Base-by-base conservation (phyloP, 2,329 filamentous ascomycete species). In the Xylogone sp. region DNA sequence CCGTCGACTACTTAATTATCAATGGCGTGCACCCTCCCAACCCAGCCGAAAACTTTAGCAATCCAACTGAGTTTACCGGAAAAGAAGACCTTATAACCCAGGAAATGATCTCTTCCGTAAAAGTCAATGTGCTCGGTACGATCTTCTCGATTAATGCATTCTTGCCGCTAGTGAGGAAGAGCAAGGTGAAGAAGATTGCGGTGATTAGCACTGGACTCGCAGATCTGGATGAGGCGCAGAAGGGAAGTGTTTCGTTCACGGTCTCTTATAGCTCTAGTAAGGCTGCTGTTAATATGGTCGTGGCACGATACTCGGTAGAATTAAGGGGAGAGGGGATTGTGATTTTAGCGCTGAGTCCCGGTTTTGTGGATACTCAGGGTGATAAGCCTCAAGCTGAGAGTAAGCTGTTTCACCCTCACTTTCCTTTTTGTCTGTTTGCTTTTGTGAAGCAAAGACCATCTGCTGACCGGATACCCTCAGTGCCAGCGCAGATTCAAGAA, bases 131-230 rank as follows among this genome's bases (percentile, higher is more conserved):
- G 5, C 42, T 80, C 8, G 78, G 71, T 42, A 73, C 76, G 46
- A 66, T 83, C 50, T 71, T 82, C 54, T 69, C 81, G 0, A 74
- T 78, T 62, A 77, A 78, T 56, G 57, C 74, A 1, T 82, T 80
- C 60, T 44, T 79, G 1, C 79, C 82, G 0, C 69, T 83, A 0
- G 65, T 86, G 27, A 64, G 70, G 1, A 74, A 77, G 44, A 74
- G 81, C 3, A 59, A 63, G 1, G 59, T 53, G 10, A 84, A 83
- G 63, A 84, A 84, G 60, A 68, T 82, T n/a, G 71, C 79, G 21
- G 58, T 70, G 19, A 71, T 84, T 3, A 71, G 74, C 4, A 74
- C 63, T 0, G 79, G 77, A 19, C 51, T 72, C 42, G 75, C 73
- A 0, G 79, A 83, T 52, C 18, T 68, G 0, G 72, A 78, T 2